phyloP scores from a whole-genome alignment of 306 rosid genomes.

The Quercus glauca region DNA sequence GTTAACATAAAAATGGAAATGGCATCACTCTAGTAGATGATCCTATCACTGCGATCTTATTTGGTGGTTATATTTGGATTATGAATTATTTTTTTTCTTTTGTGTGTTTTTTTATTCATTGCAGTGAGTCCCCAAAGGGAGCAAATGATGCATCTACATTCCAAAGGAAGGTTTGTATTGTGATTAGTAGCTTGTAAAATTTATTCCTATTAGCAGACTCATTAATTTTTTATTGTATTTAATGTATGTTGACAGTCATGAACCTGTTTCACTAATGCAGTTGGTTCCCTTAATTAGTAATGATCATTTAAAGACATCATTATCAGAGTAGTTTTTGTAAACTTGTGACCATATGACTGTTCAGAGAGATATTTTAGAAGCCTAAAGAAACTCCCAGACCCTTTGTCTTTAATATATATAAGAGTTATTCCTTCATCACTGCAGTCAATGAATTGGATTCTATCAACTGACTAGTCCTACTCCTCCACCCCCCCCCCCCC shows the following conservation, averaged over 20 bases:
- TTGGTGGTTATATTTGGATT: neutral
- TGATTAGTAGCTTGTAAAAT: neutral
- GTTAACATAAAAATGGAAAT: too few relatives aligned
- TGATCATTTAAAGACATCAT: neutral
- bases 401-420: too few relatives aligned
- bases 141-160: constrained; percentile 95
- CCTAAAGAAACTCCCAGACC: too few relatives aligned
- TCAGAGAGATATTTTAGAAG: too few relatives aligned
- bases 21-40: neutral
- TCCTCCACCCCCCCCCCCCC: too few relatives aligned
- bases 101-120: constrained; percentile 17
- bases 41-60: neutral
- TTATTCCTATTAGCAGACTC: neutral
- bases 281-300: neutral
- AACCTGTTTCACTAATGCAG: neutral
- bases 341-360: too few relatives aligned
- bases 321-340: neutral
- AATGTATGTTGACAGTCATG: neutral
- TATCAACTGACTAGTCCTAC: too few relatives aligned
- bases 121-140: constrained; percentile 95
- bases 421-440: too few relatives aligned
- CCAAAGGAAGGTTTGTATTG: constrained; percentile 76
- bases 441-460: too few relatives aligned
- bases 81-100: neutral
- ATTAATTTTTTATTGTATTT: neutral